Conservation (phyloP, 371 early-diverging fungal species). For the Rhizopus delemar region DNA sequence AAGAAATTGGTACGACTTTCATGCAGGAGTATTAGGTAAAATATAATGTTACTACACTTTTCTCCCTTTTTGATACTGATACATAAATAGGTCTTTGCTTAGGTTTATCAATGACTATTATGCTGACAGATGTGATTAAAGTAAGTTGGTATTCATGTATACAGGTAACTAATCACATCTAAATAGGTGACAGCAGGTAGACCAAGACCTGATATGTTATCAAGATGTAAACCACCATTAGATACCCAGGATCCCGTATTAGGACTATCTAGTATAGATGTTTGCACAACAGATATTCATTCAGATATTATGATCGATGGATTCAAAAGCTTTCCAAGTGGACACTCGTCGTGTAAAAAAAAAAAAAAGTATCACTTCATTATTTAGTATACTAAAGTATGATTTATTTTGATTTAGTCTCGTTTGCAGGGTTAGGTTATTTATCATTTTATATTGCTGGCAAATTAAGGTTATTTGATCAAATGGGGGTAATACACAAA, state of each 20-base stretch:
- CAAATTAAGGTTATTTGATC: slow-evolving; percentile 71
- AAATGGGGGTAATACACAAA: slow-evolving; percentile 49
- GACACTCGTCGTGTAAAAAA: slow-evolving; percentile 78
- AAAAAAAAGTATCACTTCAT: neutral
- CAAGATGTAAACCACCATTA: slow-evolving; percentile 74
- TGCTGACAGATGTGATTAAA: slow-evolving; percentile 66
- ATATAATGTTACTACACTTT: neutral
- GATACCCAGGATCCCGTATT: slow-evolving; percentile 55
- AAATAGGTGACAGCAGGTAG: slow-evolving; percentile 67
- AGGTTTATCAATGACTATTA: slow-evolving; percentile 64
- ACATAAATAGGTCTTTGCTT: slow-evolving; percentile 52
- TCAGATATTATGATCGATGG: slow-evolving; percentile 72
- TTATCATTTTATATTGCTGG: slow-evolving; percentile 73
- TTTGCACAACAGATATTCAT: slow-evolving; percentile 44
- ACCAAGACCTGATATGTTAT: slow-evolving; percentile 91
- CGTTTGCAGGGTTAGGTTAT: slow-evolving; percentile 76
- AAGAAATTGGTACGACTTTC: slow-evolving; percentile 11
- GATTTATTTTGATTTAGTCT: slow-evolving; percentile 42
- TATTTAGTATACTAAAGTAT: neutral
- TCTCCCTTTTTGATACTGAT: slow-evolving; percentile 3
- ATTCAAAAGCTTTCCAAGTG: slow-evolving; percentile 91
- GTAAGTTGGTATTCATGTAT: slow-evolving; percentile 15
- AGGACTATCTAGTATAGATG: slow-evolving; percentile 57
- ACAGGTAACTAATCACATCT: slow-evolving; percentile 6
- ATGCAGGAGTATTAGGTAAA: slow-evolving; percentile 13